phyloP scores from a whole-genome alignment of 2,329 filamentous ascomycete genomes.

The Massarina eburnea region DNA sequence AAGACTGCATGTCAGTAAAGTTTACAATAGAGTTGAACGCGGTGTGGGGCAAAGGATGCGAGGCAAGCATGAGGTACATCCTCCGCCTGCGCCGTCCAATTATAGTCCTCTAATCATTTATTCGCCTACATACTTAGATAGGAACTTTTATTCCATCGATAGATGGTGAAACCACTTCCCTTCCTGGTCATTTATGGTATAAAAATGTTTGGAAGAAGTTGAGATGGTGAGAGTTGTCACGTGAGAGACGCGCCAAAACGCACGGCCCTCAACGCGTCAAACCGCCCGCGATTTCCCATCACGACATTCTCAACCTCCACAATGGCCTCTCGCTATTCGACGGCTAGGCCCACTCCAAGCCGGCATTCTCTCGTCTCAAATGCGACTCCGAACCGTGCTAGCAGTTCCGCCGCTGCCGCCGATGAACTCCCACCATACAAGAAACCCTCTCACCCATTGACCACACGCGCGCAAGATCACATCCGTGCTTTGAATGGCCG shows the following conservation, averaged over 20 bases:
- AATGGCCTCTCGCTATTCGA: background rate
- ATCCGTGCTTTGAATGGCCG: slow-evolving; percentile 50
- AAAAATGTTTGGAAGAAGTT: background rate
- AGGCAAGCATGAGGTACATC: no score
- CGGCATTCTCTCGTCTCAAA: background rate
- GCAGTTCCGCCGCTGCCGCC: background rate
- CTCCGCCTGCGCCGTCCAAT: no score
- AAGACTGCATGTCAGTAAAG: no score
- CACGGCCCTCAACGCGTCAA: background rate
- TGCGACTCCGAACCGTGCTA: background rate
- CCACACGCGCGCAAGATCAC: slow-evolving; percentile 46
- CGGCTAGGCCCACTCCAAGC: background rate
- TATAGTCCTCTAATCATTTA: no score
- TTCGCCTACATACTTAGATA: no score
- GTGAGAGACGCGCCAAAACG: background rate
- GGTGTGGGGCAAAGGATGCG: no score
- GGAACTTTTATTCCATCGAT: no score
- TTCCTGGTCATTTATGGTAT: background rate
- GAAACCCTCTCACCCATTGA: slow-evolving; percentile 56
- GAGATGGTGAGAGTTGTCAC: background rate
- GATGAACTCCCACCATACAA: slow-evolving; percentile 54
- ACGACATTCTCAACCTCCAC: background rate
- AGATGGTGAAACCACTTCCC: background rate
- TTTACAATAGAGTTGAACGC: no score
- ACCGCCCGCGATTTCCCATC: background rate